Evolutionary conservation across 2,329 filamentous ascomycete species (phyloP).

Genomic region (Periglandula ipomoeae): DNA sequence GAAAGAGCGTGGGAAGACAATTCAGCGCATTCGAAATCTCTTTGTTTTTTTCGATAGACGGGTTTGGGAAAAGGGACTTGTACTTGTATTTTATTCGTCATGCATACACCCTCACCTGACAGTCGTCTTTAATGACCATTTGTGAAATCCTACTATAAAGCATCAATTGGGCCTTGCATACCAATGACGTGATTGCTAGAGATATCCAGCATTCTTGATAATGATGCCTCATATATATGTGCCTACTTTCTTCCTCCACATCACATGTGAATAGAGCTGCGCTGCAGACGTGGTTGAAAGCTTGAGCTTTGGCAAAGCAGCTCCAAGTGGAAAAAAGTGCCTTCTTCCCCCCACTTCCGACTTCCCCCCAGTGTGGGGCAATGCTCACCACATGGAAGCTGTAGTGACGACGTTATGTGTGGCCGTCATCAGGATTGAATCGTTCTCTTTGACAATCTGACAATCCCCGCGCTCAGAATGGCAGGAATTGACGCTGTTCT

Average conservation of each 20-base stretch:
- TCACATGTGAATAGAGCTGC: no score
- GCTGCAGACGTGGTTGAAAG: no score
- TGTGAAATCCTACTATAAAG: background rate
- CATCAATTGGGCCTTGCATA: no score
- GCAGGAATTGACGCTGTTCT: conserved; percentile 26
- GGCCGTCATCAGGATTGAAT: conserved; percentile 5
- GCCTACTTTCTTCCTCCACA: no score
- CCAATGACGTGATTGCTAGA: no score
- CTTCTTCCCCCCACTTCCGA: background rate
- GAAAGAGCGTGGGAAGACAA: conserved; percentile 12
- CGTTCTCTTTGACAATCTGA: background rate
- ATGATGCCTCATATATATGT: no score
- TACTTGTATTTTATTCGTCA: conserved; percentile 33
- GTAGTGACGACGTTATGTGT: background rate
- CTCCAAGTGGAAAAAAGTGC: no score
- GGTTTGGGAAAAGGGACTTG: conserved; percentile 25
- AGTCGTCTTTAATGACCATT: conserved; percentile 19
- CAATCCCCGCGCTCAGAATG: conserved; percentile 16
- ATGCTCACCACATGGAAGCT: background rate
- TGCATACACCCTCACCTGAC: conserved; percentile 25
- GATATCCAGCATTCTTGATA: no score
- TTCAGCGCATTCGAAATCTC: conserved; percentile 12
- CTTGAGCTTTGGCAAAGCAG: no score
- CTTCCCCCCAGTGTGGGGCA: background rate
- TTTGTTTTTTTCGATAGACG: conserved; percentile 25